Evolutionary conservation across 495 filamentous ascomycete genomes (phyloP), one percentile per base, ranked within the genome.

Genomic region (Podospora conica): DNA sequence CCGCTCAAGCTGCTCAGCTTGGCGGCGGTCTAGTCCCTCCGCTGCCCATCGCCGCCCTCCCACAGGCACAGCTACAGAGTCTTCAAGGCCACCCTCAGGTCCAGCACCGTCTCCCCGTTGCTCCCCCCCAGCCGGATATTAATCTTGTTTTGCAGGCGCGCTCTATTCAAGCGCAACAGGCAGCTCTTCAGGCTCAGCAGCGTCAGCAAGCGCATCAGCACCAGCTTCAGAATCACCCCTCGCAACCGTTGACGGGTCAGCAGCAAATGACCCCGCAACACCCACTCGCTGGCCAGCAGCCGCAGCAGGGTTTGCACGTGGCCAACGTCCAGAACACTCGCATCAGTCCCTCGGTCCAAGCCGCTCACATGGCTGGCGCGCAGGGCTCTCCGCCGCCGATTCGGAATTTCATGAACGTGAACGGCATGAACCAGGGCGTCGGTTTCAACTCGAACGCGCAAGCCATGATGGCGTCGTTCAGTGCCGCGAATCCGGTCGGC

Each of bases 41-140:
- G 77, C 84, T 90, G 75, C 82, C 82, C 25, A 85, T 89, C 80
- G 87, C 89, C 69, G 85, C 86, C 70, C 81, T 93, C 66, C 87
- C 89, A 56, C 90, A 88, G 54, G 87, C 87, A 31, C 91, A 96
- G 81, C 87, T 89, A 58, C 81, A 78, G 72, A 82, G 75, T 63
- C 82, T 83, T 70, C 85, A 80, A 74, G 87, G 78, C 70, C 86
- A 78, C 69, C 15, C 27, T 11, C 61, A 54, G 22, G 61, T 53
- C 7, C 86, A 83, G 76, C 77, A 85, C 53, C 77, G 87, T 15
- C 79, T 90, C 70, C 83, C 86, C 7, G 88, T 92, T 77, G 87
- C 84, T 11, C 87, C 82, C 64, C 63, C 84, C n/a, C 85, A 88
- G 74, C 79, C 82, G 23, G 86, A 91, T 59, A 75, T 84, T 48